Evolutionary conservation across 2,329 filamentous ascomycete genomes (phyloP).

Genomic region (Penicillium brevicompactum): DNA sequence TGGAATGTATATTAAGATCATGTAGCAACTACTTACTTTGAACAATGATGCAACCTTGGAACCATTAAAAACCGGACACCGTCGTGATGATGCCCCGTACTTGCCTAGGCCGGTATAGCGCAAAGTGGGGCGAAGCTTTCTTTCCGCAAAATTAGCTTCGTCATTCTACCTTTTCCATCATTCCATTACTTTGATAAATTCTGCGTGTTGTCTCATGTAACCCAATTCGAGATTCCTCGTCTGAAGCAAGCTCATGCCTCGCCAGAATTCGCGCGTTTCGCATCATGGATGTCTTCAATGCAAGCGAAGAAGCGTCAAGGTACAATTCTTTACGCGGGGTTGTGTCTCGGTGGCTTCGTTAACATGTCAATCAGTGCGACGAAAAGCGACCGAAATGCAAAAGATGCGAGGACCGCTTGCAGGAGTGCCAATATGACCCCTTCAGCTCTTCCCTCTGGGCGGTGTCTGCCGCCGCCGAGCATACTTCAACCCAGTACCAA

Average conservation of each 20-base stretch:
- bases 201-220: too few relatives aligned
- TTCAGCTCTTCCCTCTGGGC: neutral
- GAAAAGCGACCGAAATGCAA: neutral
- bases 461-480: neutral
- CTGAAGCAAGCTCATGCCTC: neutral
- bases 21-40: too few relatives aligned
- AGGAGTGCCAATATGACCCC: neutral
- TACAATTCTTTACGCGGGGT: neutral
- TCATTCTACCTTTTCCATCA: too few relatives aligned
- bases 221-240: neutral
- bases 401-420: neutral
- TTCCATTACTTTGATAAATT: too few relatives aligned
- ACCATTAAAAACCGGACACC: too few relatives aligned
- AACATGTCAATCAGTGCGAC: neutral
- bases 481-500: neutral
- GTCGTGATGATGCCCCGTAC: too few relatives aligned
- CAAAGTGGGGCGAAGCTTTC: too few relatives aligned
- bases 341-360: neutral
- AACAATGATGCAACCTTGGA: too few relatives aligned
- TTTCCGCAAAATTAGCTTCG: too few relatives aligned
- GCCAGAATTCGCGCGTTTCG: neutral
- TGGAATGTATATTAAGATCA: too few relatives aligned
- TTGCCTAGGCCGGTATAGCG: too few relatives aligned
- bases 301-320: slow-evolving; percentile 6
- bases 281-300: neutral